Percentiles rank a stretch among this genome's conserved stretches.
phyloP scores from a whole-genome alignment of 1,284 basidiomycete genomes.

The Tilletia horrida region DNA sequence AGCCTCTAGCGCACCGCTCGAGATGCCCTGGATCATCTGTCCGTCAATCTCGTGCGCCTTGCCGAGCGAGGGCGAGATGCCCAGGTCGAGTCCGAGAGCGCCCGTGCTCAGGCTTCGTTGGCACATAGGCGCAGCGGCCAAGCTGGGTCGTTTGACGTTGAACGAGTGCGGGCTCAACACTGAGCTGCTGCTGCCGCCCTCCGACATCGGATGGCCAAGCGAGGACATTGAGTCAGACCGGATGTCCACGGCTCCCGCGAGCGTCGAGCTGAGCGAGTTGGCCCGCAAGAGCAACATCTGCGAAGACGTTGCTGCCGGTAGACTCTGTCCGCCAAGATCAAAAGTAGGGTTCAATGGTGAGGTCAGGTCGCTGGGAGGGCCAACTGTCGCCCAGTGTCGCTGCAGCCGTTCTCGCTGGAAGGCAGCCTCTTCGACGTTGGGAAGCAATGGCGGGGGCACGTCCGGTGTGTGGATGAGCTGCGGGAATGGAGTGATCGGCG shows the following conservation, averaged over 20 bases:
- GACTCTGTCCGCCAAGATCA: background rate
- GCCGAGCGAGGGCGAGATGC: background rate
- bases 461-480: slow-evolving; percentile 30
- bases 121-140: background rate
- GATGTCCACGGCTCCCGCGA: background rate
- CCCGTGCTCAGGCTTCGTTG: slow-evolving; percentile 12
- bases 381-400: slow-evolving; percentile 37
- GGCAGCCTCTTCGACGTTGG: slow-evolving; percentile 34
- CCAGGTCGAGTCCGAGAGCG: slow-evolving; percentile 11
- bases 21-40: slow-evolving; percentile 14
- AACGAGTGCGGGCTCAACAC: background rate
- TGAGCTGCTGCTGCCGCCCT: background rate
- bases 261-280: slow-evolving; percentile 14
- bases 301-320: background rate
- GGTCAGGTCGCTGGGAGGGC: background rate
- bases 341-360: slow-evolving; percentile 3
- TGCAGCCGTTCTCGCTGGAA: slow-evolving; percentile 43
- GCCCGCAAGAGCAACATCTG: slow-evolving; percentile 5
- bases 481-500: slow-evolving; percentile 44
- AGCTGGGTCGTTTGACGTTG: slow-evolving; percentile 6
- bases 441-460: slow-evolving; percentile 39
- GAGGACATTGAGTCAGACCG: slow-evolving; percentile 6
- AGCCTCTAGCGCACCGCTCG: background rate
- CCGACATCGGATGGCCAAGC: background rate
- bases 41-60: slow-evolving; percentile 14